Conservation (phyloP, 1,284 basidiomycete genomes). For the Rugiboletus extremiorientalis region DNA sequence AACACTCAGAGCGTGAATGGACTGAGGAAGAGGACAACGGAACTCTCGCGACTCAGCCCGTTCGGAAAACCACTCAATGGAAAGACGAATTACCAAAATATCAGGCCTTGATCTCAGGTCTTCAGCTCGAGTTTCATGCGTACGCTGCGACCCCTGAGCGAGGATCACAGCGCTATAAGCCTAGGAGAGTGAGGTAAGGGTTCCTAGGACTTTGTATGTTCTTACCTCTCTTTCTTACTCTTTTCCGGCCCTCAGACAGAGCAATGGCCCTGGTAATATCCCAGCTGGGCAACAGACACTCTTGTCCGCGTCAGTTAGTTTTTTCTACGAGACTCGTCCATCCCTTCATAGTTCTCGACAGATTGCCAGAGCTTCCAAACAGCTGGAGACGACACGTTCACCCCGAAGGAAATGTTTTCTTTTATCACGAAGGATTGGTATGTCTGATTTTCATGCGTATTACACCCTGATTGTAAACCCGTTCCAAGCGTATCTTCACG, state of each 20-base stretch:
- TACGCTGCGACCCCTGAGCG: conserved; percentile 8
- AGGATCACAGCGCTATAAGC: conserved; percentile 10
- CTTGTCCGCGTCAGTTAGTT: conserved; percentile 6
- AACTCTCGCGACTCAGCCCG: background rate
- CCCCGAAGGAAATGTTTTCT: conserved; percentile 18
- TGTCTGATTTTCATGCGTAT: background rate
- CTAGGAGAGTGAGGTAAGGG: conserved; percentile 3
- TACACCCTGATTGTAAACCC: background rate
- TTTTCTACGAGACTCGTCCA: background rate
- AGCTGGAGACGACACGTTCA: conserved; percentile 14
- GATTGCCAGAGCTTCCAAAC: background rate
- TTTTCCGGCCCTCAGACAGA: background rate
- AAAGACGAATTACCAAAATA: background rate
- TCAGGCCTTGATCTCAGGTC: background rate
- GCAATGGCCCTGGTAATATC: background rate
- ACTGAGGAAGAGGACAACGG: background rate
- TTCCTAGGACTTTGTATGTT: background rate
- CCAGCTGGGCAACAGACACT: conserved; percentile 8
- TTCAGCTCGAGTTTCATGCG: background rate
- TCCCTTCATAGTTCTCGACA: background rate
- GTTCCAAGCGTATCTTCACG: conserved; percentile 23
- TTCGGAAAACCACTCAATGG: background rate
- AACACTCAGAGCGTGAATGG: too few relatives aligned
- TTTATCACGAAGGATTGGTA: conserved; percentile 14
- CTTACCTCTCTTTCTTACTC: background rate